Evolutionary conservation across 495 filamentous ascomycete species (phyloP), one percentile per base, ranked within the genome.

Genomic region (Penicillium ochrochloron): DNA sequence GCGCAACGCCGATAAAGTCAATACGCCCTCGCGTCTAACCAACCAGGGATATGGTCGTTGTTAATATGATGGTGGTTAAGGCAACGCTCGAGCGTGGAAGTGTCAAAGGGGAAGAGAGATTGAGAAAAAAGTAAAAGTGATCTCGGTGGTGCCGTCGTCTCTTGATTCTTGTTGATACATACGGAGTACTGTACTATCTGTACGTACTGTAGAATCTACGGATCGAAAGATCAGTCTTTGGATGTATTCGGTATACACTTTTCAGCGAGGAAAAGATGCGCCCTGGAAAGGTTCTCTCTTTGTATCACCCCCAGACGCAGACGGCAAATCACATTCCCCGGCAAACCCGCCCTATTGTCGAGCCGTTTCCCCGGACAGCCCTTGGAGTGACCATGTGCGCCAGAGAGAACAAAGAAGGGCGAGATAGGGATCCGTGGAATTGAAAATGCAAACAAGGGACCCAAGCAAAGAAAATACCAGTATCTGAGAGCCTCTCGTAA

Each of bases 271-370:
- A 41, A 37, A 11, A 5, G 21, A 29, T 9, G 29, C 23, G 29
- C 51, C 39, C 51, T 19, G 21, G 41, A 48, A 23, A 48, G 39
- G 19, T 63, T 34, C 35, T 59, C 44, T 44, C 59, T 66, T 65
- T 64, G 62, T 62, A 63, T 69, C 64, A 59, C 56, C 57, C 25
- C 21, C 23, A 42, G 56, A n/a, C 4, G 17, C n/a, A 12, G 21
- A 44, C n/a, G 23, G 42, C 65, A 59, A 70, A 73, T 71, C 61
- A 73, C 64, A 69, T 66, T 69, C 42, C 63, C 42, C 7, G 9
- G 48, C 27, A 25, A 46, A 63, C 39, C 59, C 61, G 66, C 68
- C 61, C 57, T 68, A 64, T 65, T 57, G 35, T 51, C 64, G 57
- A 51, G n/a, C 62, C 60, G 63, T 55, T 52, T 68, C 58, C 70